Conservation (phyloP, 495 filamentous ascomycete species). For the Cudoniella acicularis region DNA sequence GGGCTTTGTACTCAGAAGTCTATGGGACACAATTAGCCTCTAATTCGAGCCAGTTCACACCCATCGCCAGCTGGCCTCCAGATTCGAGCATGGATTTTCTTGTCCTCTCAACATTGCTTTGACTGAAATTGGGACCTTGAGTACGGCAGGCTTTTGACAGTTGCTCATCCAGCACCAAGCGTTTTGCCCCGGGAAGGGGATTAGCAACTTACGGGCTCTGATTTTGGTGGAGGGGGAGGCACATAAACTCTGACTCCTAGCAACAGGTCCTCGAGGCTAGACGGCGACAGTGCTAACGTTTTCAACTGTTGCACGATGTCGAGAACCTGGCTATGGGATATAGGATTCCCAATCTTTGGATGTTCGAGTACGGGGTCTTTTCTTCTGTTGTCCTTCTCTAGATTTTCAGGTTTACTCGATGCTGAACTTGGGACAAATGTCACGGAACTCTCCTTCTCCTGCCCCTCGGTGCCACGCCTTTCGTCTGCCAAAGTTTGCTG, state of each 20-base stretch:
- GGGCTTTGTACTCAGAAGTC: slow-evolving; percentile 81
- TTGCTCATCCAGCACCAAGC: neutral
- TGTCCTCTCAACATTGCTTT: too few relatives aligned
- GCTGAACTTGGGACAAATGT: too few relatives aligned
- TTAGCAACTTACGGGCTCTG: slow-evolving; percentile 61
- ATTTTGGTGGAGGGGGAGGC: slow-evolving; percentile 71
- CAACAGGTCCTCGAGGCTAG: slow-evolving; percentile 61
- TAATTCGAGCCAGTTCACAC: too few relatives aligned
- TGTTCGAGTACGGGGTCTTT: slow-evolving; percentile 15
- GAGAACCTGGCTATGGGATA: slow-evolving; percentile 78
- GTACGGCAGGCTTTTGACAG: too few relatives aligned
- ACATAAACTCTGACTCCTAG: slow-evolving; percentile 69
- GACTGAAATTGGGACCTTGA: too few relatives aligned
- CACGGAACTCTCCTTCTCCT: too few relatives aligned
- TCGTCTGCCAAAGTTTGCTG: too few relatives aligned
- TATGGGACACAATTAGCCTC: slow-evolving; percentile 30
- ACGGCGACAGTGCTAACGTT: slow-evolving; percentile 24
- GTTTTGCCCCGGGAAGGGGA: neutral
- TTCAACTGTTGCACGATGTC: slow-evolving; percentile 57
- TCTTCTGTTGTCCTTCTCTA: slow-evolving; percentile 1
- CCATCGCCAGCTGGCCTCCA: too few relatives aligned
- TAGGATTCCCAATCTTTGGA: slow-evolving; percentile 58
- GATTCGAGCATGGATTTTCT: too few relatives aligned
- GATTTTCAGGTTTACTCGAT: neutral
- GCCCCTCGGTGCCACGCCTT: too few relatives aligned